Conservation (phyloP, 805 yeast species). For the Kuraishia capsulata region DNA sequence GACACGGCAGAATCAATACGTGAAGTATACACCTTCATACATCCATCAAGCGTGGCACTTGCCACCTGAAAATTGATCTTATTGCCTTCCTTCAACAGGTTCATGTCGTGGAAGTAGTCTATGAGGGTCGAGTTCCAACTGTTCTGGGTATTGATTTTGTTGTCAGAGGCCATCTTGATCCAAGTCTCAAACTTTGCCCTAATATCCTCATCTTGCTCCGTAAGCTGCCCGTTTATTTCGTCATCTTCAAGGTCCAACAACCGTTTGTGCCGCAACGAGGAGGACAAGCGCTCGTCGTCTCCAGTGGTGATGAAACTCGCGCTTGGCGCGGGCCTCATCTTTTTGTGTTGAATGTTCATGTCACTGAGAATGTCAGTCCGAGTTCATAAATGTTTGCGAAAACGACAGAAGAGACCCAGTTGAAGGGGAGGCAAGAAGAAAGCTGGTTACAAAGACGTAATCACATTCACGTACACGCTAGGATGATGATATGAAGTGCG, state of each 20-base stretch:
- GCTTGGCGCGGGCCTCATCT: neutral
- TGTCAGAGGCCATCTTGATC: constrained; percentile 77
- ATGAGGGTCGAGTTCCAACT: constrained; percentile 43
- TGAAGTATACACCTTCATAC: constrained; percentile 39
- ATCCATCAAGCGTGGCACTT: constrained; percentile 44
- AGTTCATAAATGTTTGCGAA: no score
- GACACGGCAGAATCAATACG: constrained; percentile 32
- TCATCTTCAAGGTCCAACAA: neutral
- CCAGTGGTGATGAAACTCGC: neutral
- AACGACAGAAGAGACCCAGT: no score
- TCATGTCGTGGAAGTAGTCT: constrained; percentile 44
- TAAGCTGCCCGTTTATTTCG: neutral
- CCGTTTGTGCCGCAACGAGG: neutral
- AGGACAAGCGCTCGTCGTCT: neutral
- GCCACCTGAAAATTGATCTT: constrained; percentile 36
- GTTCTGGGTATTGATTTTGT: constrained; percentile 38
- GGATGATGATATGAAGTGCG: no score
- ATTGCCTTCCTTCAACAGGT: constrained; percentile 33
- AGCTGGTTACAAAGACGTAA: no score
- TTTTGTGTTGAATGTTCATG: neutral
- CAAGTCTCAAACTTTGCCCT: constrained; percentile 62
- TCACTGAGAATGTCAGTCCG: no score
- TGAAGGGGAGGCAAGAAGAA: no score
- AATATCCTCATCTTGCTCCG: constrained; percentile 4
- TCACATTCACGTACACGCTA: no score